phyloP scores from a whole-genome alignment of 2,329 filamentous ascomycete species.

The Chaetomium globosum region DNA sequence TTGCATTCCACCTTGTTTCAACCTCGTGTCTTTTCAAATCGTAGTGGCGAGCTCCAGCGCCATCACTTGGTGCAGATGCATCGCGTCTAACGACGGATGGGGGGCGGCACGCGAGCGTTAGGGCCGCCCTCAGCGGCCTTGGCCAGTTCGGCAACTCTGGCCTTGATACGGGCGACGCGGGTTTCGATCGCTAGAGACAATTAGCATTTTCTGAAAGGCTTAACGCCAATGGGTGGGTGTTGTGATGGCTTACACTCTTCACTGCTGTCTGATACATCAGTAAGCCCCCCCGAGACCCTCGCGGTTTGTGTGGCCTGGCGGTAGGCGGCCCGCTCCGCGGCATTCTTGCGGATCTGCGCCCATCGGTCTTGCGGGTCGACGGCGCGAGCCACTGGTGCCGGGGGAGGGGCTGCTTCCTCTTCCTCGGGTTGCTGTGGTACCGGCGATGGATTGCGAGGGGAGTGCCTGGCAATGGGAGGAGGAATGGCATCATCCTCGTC shows the following conservation, averaged over 20 bases:
- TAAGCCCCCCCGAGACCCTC: constrained; percentile 11
- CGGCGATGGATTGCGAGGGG: constrained; percentile 36
- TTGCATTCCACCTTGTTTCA: constrained; percentile 18
- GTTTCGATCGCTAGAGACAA: constrained; percentile 81
- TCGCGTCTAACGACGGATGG: constrained; percentile 39
- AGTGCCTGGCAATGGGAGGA: constrained; percentile 55
- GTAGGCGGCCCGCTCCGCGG: constrained; percentile 74
- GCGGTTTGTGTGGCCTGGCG: constrained; percentile 54
- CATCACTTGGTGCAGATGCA: constrained; percentile 17
- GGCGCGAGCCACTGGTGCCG: constrained; percentile 32
- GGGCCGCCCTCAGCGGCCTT: constrained; percentile 70
- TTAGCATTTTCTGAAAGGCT: not conserved
- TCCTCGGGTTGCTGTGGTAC: constrained; percentile 38
- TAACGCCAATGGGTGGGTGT: no score
- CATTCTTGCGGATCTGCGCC: constrained; percentile 95
- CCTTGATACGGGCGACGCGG: constrained; percentile 95
- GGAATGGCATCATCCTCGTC: constrained; percentile 55
- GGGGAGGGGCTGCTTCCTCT: constrained; percentile 41
- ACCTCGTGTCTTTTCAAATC: constrained; percentile 9
- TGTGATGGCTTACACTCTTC: constrained; percentile 78
- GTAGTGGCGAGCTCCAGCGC: constrained; percentile 15
- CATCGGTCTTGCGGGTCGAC: constrained; percentile 70
- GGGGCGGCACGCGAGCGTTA: constrained; percentile 40
- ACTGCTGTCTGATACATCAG: constrained; percentile 71
- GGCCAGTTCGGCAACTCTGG: constrained; percentile 90